Base-by-base conservation (phyloP, 768 basidiomycete genomes). In the Boletus eberwhitei region DNA sequence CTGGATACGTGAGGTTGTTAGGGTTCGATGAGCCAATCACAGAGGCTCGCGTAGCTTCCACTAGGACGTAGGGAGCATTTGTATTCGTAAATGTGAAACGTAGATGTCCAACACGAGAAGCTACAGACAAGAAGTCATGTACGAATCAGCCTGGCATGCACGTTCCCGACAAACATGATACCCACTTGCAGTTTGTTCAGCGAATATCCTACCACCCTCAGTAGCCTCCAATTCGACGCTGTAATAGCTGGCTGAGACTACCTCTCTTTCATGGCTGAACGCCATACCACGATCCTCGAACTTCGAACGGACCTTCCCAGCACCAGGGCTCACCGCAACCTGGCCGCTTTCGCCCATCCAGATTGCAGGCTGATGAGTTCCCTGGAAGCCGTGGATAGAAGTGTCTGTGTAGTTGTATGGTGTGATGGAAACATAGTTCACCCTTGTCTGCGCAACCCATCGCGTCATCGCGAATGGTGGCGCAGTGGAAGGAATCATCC, bases 381-480 rank as follows among this genome's bases (percentile, higher is more conserved):
- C 89, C 44, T 87, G 81, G 61, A 92, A 90, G 1, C 90, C 90
- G 60, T 88, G 85, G 4, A 91, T 80, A 13, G 62, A 64, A 0
- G 67, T 71, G 54, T 78, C 79, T 0, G 87, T 85, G 66, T 80
- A 77, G 66, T 88, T 88, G 63, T 86, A 88, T 5, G 87, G 85
- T 2, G 83, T 83, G 11, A 83, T 77, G 5, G 86, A 89, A 44
- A 88, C 86, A 56, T 86, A 89, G 70, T 89, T 90, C 52, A 82
- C 73, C 54, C 87, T 80, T 9, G 87, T 91, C 68, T 89, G 87
- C 0, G 89, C 87, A 12, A 88, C 86, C 90, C 90, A 91, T 32
- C 90, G 80, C 0, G 88, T 90, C 88, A 90, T 90, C 6, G 80
- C 90, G 61, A 92, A 93, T 0, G 90, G 90, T 4, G 89, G 88